A percentile compares a stretch with the other conserved stretches of the same genome.
Evolutionary conservation across 306 rosid species (phyloP).

Genomic region (Lathyrus tuberosus): DNA sequence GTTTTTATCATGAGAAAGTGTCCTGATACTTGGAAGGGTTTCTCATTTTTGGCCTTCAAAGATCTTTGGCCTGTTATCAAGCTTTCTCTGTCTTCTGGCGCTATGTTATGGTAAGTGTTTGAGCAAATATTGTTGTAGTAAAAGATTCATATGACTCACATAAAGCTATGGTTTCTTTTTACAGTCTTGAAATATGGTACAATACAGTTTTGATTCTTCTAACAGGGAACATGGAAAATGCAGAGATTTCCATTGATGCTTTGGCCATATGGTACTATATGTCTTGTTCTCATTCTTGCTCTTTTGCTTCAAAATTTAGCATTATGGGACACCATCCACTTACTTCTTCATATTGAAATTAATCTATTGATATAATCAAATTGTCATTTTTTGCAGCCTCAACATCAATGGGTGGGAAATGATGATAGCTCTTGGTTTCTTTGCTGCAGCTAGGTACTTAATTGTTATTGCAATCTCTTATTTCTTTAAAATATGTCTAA

Average conservation of each 20-base stretch:
- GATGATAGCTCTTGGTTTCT: slow-evolving; percentile 68
- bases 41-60: slow-evolving; percentile 58
- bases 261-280: slow-evolving; percentile 57
- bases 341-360: background rate
- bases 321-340: background rate
- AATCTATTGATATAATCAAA: background rate
- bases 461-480: slow-evolving; percentile 2
- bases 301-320: slow-evolving; percentile 9
- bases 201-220: slow-evolving; percentile 57
- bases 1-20: slow-evolving; percentile 49
- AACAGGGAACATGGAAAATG: slow-evolving; percentile 61
- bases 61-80: slow-evolving; percentile 64
- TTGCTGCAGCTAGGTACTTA: slow-evolving; percentile 59
- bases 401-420: slow-evolving; percentile 63
- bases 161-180: slow-evolving; percentile 18
- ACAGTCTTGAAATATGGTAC: slow-evolving; percentile 72
- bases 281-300: background rate
- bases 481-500: background rate
- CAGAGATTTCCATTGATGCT: slow-evolving; percentile 59
- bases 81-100: slow-evolving; percentile 70
- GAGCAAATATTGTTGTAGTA: too few relatives aligned
- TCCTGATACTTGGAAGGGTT: slow-evolving; percentile 68
- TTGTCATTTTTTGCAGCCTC: slow-evolving; percentile 46
- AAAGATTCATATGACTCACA: background rate
- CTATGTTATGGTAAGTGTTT: slow-evolving; percentile 59